Conservation (phyloP, 768 basidiomycete species). For the Gymnopilus junonius region DNA sequence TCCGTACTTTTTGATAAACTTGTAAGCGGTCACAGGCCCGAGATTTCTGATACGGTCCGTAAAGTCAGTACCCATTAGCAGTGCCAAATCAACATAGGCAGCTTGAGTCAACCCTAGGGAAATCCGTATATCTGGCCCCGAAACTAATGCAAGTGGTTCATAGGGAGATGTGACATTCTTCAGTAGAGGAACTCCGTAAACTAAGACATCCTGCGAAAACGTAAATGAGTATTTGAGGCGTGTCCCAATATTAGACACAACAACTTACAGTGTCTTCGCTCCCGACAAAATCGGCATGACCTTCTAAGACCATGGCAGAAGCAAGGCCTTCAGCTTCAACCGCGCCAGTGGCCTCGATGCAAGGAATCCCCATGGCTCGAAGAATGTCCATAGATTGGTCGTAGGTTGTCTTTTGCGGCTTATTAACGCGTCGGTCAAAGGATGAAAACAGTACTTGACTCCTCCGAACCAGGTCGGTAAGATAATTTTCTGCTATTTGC, state of each 20-base stretch:
- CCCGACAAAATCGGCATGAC: constrained; percentile 84
- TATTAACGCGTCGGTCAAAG: constrained; percentile 62
- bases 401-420: constrained; percentile 71
- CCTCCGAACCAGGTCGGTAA: constrained; percentile 44
- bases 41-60: constrained; percentile 82
- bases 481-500: background rate
- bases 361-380: constrained; percentile 81
- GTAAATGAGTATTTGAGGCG: background rate
- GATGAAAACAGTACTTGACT: constrained; percentile 66
- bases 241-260: background rate
- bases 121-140: constrained; percentile 63
- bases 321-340: constrained; percentile 90
- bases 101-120: constrained; percentile 59
- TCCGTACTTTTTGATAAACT: constrained; percentile 71
- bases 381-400: constrained; percentile 72
- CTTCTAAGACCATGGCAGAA: constrained; percentile 72
- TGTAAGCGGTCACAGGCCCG: constrained; percentile 78
- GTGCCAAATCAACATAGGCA: constrained; percentile 80
- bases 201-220: constrained; percentile 69
- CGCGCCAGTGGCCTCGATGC: constrained; percentile 66
- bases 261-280: constrained; percentile 83
- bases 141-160: constrained; percentile 65
- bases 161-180: constrained; percentile 71
- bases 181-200: constrained; percentile 82
- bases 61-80: constrained; percentile 91